Base-by-base conservation (phyloP, 202 grass and related monocot genomes). In the Setaria viridis region DNA sequence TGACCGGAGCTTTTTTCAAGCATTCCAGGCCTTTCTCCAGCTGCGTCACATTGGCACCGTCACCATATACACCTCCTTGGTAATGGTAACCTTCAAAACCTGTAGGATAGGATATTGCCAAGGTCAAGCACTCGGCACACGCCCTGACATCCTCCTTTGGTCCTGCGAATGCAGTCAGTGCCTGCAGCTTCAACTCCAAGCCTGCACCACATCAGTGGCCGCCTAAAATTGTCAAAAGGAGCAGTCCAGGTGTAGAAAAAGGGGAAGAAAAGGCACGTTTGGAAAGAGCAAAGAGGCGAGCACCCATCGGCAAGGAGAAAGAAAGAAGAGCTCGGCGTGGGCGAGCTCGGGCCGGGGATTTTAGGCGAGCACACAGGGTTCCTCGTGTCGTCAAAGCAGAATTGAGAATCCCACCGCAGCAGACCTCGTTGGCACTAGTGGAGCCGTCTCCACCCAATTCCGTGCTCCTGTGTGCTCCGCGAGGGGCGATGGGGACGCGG, bases 321-420 rank as follows among this genome's bases (percentile, higher is more conserved):
- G 21, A 41, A 5, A 46, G 43, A 46, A 57, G 42, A 3, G 20
- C 19, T 3, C 11, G 63, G 3, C 53, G 63, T 66, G 63, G 63
- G 3, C 62, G 30, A 21, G 32, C 6, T 47, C 70, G 11, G 72
- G 75, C 41, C 69, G 71, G 56, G 57, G 79, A 48, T 41, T 41
- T 58, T 54, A 19, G 67, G 74, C 57, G 9, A 12, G 9, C 32
- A 49, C 79, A 29, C 20, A 35, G 14, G 19, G 43, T 53, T 72
- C 16, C 64, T 33, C 48, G 62, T 67, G 84, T 79, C 74, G 79
- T 86, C 33, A 69, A 50, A 83, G 51, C 75, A 47, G 84, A 83
- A 4, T 37, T 37, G 35, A 41, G 39, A 41, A 41, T 90, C 80
- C 50, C 59, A 20, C 51, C 49, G 53, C 64, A 5, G 62, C 82